Evolutionary conservation across 2,329 filamentous ascomycete species (phyloP), one percentile per base, ranked within the genome.

Genomic region (Monosporascus sp.): DNA sequence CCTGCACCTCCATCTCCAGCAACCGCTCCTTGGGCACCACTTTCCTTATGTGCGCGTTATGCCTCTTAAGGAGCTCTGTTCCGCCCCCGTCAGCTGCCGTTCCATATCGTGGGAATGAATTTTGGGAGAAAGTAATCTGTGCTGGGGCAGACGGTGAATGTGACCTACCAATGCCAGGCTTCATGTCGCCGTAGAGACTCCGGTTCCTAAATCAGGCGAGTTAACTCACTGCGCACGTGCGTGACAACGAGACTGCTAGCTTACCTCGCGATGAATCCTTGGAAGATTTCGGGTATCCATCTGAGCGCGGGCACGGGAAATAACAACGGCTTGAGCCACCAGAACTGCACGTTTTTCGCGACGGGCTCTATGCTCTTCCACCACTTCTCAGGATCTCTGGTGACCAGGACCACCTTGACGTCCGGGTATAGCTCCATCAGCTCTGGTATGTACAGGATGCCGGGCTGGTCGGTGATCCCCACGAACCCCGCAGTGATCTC

Each of bases 391-490:
- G 65, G 66, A 50, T 74, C 69, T 17, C 72, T 65, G 6, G 62
- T 65, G 3, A 72, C 70, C 54, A 71, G 69, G 19, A 80, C 71
- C 4, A 79, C 75, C 52, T 73, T 73, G 14, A 76, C 76, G 27
- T 79, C 69, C 0, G 78, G 77, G 54, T 78, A 79, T 8, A 78
- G 56, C 52, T 74, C 69, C 54, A 79, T 60, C 37, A 80, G 62
- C 57, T 80, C 75, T 16, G 70, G 66, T 19, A 77, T 64, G 26
- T 78, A 71, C 49, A 70, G 65, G 17, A 66, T 67, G 4, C 67
- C 68, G 0, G 77, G 76, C 17, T 69, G 58, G 58, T 80, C 78
- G 37, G 75, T 74, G 37, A 73, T 68, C n/a, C 71, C 76, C 3
- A 72, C 72, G 57, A 74, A 80, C 24, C 77, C 76, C 16, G 68